These are phyloP conservation scores for Rhamnella rubrinervis DNA, from an alignment of 331 rosid genomes.

Conservation along the genomic window DNA sequence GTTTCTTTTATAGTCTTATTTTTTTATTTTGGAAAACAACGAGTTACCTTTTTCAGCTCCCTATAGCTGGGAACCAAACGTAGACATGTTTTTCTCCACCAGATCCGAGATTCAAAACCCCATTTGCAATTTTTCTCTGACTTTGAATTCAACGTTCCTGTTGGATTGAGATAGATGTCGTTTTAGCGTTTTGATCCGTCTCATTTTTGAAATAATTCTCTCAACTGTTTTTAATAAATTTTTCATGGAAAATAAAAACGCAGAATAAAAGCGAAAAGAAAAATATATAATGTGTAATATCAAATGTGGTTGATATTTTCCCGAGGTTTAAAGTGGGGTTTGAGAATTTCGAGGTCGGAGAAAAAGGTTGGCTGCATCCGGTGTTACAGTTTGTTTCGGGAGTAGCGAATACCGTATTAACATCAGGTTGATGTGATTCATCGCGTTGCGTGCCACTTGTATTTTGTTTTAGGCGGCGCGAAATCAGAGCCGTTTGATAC, in stretches of 20 bases:
- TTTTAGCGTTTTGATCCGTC: constrained; percentile 6
- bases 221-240: not conserved
- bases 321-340: constrained; percentile 19
- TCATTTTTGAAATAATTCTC: not conserved
- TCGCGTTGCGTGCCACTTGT: constrained; percentile 40
- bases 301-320: constrained; percentile 15
- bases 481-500: constrained; percentile 28
- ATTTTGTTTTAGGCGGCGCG: constrained; percentile 30
- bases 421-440: constrained; percentile 20
- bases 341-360: constrained; percentile 22
- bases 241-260: not conserved
- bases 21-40: not conserved
- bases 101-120: constrained; percentile 28
- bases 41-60: not conserved
- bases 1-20: not conserved
- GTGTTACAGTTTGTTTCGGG: constrained; percentile 33
- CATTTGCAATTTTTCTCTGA: not conserved
- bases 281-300: too few relatives aligned
- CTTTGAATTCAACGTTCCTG: constrained; percentile 35
- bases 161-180: constrained; percentile 7
- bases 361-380: constrained; percentile 22
- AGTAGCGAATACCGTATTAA: constrained; percentile 1
- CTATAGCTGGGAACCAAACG: not conserved
- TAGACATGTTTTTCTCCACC: constrained; percentile 7
- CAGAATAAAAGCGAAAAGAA: not conserved